Evolutionary conservation across 1,139 yeast species (phyloP).

Genomic region (Yamadazyma sp.): DNA sequence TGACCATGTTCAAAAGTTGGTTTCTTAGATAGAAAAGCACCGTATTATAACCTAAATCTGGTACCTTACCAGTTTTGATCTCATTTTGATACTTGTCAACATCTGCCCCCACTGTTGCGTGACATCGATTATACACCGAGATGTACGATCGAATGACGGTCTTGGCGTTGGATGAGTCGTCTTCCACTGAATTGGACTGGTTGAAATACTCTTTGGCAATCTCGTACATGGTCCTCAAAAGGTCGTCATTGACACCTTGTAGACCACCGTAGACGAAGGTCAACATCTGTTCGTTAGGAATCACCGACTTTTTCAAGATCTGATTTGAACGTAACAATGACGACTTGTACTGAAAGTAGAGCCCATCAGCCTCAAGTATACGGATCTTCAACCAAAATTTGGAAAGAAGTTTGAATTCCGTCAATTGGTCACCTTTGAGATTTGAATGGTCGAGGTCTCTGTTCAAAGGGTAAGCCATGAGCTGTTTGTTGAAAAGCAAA

Average conservation of each 20-base stretch:
- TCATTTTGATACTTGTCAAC: slow-evolving; percentile 3
- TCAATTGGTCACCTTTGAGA: slow-evolving; percentile 5
- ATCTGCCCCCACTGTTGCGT: slow-evolving; percentile 2
- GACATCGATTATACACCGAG: slow-evolving; percentile 9
- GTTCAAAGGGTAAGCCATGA: slow-evolving; percentile 20
- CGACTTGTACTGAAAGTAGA: slow-evolving; percentile 34
- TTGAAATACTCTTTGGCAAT: slow-evolving; percentile 30
- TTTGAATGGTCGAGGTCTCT: slow-evolving; percentile 8
- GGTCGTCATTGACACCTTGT: slow-evolving; percentile 12
- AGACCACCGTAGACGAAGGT: slow-evolving; percentile 17
- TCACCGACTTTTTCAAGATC: slow-evolving; percentile 25
- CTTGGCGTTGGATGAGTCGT: slow-evolving; percentile 9
- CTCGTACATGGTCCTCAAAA: slow-evolving; percentile 16
- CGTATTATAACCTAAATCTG: slow-evolving; percentile 8
- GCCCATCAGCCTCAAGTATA: slow-evolving; percentile 27
- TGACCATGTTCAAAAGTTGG: slow-evolving; percentile 21
- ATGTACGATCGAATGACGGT: slow-evolving; percentile 14
- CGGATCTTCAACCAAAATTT: slow-evolving; percentile 33
- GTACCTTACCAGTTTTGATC: slow-evolving; percentile 2
- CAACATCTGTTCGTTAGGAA: slow-evolving; percentile 25
- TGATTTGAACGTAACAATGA: slow-evolving; percentile 27
- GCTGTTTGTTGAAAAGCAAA: slow-evolving; percentile 27
- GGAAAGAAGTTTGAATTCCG: slow-evolving; percentile 22
- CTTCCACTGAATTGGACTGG: slow-evolving; percentile 10
- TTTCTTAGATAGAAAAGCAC: slow-evolving; percentile 21